Percentiles rank a stretch among this genome's conserved stretches.
Conservation (phyloP, 805 yeast genomes). For the Wickerhamomyces silvicola region DNA sequence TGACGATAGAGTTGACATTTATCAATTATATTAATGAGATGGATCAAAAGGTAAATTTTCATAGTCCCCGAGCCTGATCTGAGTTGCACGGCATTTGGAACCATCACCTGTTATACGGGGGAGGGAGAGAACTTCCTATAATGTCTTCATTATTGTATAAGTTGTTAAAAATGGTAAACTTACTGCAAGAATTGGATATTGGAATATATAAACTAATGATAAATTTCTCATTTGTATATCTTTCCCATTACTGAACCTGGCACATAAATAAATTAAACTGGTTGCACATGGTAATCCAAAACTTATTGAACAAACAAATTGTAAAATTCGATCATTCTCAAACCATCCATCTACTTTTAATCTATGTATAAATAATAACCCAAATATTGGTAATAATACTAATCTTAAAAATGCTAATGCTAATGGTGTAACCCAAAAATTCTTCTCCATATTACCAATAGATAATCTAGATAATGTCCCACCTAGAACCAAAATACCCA, state of each 20-base stretch:
- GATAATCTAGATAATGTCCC: conserved; percentile 75
- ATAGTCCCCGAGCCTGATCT: too few species aligned
- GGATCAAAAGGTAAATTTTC: too few species aligned
- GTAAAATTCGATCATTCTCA: conserved; percentile 40
- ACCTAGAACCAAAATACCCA: conserved; percentile 74
- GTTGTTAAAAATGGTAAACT: conserved; percentile 57
- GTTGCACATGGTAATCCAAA: conserved; percentile 85
- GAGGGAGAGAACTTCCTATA: too few species aligned
- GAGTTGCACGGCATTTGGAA: not conserved
- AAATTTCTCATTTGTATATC: conserved; percentile 67
- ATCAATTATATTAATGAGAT: too few species aligned
- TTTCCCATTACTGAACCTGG: conserved; percentile 51
- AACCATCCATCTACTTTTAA: conserved; percentile 61
- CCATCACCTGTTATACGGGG: not conserved
- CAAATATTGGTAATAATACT: conserved; percentile 74
- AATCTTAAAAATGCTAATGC: conserved; percentile 50
- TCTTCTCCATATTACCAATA: conserved; percentile 43
- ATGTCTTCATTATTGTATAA: conserved; percentile 1
- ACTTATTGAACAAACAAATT: conserved; percentile 67
- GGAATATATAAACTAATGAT: conserved; percentile 64
- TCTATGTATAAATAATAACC: conserved; percentile 56
- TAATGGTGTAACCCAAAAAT: conserved; percentile 57
- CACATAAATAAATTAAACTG: conserved; percentile 74
- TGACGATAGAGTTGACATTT: too few species aligned
- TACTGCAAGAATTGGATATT: conserved; percentile 59